These are phyloP conservation scores for Magnolia kwangsiensis DNA, from an alignment of 164 flowering plant species.

Conservation along the genomic window DNA sequence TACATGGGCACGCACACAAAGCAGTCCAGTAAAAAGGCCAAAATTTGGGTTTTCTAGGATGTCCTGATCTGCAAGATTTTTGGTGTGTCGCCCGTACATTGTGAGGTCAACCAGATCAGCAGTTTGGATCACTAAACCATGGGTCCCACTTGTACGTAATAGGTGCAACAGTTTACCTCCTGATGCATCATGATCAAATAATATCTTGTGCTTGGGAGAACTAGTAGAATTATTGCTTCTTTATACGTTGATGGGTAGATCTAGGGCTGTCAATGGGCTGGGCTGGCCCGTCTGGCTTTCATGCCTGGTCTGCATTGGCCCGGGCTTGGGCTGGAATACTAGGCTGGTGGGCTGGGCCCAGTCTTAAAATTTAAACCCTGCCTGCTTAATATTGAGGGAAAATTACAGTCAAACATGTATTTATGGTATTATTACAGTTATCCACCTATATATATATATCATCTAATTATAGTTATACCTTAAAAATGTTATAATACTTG, in stretches of 20 bases:
- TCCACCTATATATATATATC: too few species aligned
- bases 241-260: not conserved
- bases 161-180: not conserved
- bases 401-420: too few species aligned
- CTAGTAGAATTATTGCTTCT: not conserved
- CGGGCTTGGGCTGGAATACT: too few species aligned
- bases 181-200: not conserved
- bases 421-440: too few species aligned
- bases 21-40: not conserved
- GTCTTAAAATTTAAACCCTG: too few species aligned
- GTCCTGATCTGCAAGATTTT: not conserved
- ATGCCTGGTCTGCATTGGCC: too few species aligned
- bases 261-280: not conserved
- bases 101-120: not conserved
- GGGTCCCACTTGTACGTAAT: not conserved
- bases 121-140: not conserved
- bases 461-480: too few species aligned
- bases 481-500: too few species aligned
- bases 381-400: too few species aligned
- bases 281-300: not conserved
- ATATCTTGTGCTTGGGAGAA: not conserved
- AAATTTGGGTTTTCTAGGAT: not conserved
- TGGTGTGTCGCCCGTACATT: not conserved
- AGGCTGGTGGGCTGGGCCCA: too few species aligned
- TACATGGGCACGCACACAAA: not conserved